Conservation (phyloP, 2,329 filamentous ascomycete genomes). For the Curvularia verruculosa region DNA sequence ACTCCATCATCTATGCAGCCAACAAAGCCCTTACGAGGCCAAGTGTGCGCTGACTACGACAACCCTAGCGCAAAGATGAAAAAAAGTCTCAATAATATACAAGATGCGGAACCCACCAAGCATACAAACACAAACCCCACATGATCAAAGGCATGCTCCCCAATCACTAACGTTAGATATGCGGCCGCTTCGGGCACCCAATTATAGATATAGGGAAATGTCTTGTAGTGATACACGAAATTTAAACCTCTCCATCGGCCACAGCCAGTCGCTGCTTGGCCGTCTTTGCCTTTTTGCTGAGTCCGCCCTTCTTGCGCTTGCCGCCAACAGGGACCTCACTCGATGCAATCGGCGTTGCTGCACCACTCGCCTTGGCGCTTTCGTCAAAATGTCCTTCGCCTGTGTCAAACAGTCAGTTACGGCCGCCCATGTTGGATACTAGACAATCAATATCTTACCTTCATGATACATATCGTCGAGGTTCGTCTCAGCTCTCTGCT, state of each 20-base stretch:
- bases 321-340: constrained; percentile 40
- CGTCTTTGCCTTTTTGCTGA: constrained; percentile 60
- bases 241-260: constrained; percentile 52
- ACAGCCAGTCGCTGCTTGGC: constrained; percentile 57
- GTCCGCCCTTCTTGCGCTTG: constrained; percentile 59
- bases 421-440: not conserved
- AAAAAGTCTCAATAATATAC: constrained; percentile 22
- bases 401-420: constrained; percentile 59
- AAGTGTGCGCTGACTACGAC: constrained; percentile 3
- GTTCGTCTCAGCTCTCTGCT: constrained; percentile 65
- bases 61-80: constrained; percentile 12
- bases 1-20: constrained; percentile 23
- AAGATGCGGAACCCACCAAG: constrained; percentile 16
- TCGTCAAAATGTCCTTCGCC: constrained; percentile 98
- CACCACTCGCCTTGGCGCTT: constrained; percentile 80
- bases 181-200: constrained; percentile 2
- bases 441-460: constrained; percentile 69
- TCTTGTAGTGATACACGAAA: constrained; percentile 16
- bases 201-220: constrained; percentile 20
- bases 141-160: constrained; percentile 1
- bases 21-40: constrained; percentile 8
- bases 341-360: constrained; percentile 76
- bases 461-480: constrained; percentile 99
- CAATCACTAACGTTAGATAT: not conserved
- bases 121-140: constrained; percentile 5